Base-by-base conservation (phyloP, 2,329 filamentous ascomycete genomes). In the Aaosphaeria pasadenensis region DNA sequence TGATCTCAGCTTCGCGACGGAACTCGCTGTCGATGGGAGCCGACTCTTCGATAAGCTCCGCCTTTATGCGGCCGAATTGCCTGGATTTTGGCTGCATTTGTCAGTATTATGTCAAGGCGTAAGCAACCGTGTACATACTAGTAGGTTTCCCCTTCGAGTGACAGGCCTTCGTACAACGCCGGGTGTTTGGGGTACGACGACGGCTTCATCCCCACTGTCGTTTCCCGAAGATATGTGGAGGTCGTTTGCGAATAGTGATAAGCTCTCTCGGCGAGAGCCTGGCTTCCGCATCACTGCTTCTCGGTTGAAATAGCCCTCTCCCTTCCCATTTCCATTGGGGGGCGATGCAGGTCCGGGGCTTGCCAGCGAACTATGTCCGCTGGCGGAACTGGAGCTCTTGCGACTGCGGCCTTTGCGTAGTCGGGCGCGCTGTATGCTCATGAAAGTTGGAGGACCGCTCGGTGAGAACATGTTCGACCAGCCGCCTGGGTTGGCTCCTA, bases 1-100 rank as follows among this genome's bases (percentile, higher is more conserved):
- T 90, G 5, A 97, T 94, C 71, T 97, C 92, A 35, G 92, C 91
- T 75, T 99, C 94, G 36, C 91, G 86, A 45, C 88, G 86, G 48
- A 90, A 85, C 69, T 99, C 94, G 39, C 87, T 87, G 60, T 99
- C 94, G 7, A 95, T 78, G 0, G 94, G 94, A 0, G 91, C 84
- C 11, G 83, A 82, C 73, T 99, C 94, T 72, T 99, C 94, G 48
- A 89, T 79, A 1, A 99, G 79, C 4, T 91, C 91, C 6, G 92
- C 94, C 52, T 89, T 85, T 56, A 99, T 96, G 7, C 94, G 86
- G 5, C 91, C 91, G 69, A 99, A 99, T 0, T 87, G 91, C 73
- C 96, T 95, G 1, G 92, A 94, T 77, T 97, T 99, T 9, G 95
- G 94, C 89, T 95, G 57, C 4, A 7, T 9, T 48, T 40, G 47